Evolutionary conservation across 805 yeast genomes (phyloP), one percentile per base, ranked within the genome.

Genomic region (Scheffersomyces coipomensis): DNA sequence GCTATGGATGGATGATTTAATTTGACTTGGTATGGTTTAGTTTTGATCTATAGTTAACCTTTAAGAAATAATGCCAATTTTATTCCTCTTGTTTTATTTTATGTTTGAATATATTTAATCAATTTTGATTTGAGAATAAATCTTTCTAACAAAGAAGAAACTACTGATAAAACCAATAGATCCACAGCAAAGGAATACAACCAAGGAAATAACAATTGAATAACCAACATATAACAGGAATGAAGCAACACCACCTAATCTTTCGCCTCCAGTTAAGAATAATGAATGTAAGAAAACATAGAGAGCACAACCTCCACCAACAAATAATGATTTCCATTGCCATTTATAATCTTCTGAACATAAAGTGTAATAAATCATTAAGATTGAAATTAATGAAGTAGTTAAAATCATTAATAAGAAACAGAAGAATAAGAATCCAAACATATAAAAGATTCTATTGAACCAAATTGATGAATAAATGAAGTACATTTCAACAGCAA

Each of bases 401-500:
- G 97, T 89, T 51, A 85, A 53, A 10, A 87, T 69, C 88, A 88
- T 85, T 56, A 90, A 72, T n/a, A 83, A 47, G 58, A 87, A 82
- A 53, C 97, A 89, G 68, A 90, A 81, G 63, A 90, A 87, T 50
- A 91, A 70, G 75, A 91, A 93, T 10, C 98, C 99, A 73, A 93
- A 93, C 98, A 93, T 91, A 75, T 90, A 93, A 73, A 79, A 93
- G 48, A 90, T 83, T 61, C 87, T 79, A 74, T 87, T 89, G 65
- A 86, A 88, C 99, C 99, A 91, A 49, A 93, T 66, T 23, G 96
- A 88, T 37, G 87, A 78, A 69, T 87, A 83, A 53, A 93, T 87
- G 68, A 89, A 91, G 65, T 88, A 90, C 78, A 93, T 78, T 68
- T 93, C 97, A 40, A 93, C 93, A 18, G 96, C 89, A 57, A 93